Conservation (phyloP, 2,329 filamentous ascomycete genomes). For the Aspergillus japonicus region DNA sequence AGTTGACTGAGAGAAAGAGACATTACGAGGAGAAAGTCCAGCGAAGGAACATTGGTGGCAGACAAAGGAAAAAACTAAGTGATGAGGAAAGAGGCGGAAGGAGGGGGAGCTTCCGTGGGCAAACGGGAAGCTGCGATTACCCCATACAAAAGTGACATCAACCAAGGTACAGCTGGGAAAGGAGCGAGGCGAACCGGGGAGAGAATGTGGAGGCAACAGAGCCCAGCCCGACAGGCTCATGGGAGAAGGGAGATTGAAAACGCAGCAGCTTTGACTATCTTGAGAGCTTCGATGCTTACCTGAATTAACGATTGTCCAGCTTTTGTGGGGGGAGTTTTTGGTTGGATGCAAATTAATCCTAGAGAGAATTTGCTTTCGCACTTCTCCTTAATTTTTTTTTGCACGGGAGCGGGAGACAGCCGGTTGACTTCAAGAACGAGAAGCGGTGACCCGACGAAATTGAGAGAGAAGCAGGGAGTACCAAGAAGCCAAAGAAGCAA, state of each 20-base stretch:
- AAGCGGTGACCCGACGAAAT: conserved; percentile 13
- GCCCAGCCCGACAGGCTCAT: background rate
- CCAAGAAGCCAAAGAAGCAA: conserved; percentile 8
- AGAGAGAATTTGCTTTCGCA: conserved; percentile 6
- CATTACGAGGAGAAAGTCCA: conserved; percentile 6
- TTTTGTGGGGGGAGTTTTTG: background rate
- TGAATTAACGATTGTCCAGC: conserved; percentile 4
- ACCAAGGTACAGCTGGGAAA: conserved; percentile 15
- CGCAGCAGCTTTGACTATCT: background rate
- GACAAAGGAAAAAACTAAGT: background rate
- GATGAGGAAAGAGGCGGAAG: conserved; percentile 10
- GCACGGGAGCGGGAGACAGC: conserved; percentile 16
- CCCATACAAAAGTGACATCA: conserved; percentile 12
- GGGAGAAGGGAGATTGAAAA: background rate
- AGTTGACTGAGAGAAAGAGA: conserved; percentile 14
- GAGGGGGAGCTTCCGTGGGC: conserved; percentile 10
- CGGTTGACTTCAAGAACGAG: conserved; percentile 9
- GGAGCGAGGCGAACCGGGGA: conserved; percentile 14
- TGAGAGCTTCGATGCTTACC: background rate
- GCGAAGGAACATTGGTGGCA: background rate
- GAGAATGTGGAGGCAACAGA: conserved; percentile 1
- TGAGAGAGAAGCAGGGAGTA: conserved; percentile 6
- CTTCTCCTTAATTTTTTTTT: conserved; percentile 13
- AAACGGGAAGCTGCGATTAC: conserved; percentile 26
- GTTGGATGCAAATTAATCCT: background rate